Percentiles rank a stretch among this genome's conserved stretches.
Evolutionary conservation across 805 yeast genomes (phyloP).

Genomic region (Saccharomycopsis amapae): DNA sequence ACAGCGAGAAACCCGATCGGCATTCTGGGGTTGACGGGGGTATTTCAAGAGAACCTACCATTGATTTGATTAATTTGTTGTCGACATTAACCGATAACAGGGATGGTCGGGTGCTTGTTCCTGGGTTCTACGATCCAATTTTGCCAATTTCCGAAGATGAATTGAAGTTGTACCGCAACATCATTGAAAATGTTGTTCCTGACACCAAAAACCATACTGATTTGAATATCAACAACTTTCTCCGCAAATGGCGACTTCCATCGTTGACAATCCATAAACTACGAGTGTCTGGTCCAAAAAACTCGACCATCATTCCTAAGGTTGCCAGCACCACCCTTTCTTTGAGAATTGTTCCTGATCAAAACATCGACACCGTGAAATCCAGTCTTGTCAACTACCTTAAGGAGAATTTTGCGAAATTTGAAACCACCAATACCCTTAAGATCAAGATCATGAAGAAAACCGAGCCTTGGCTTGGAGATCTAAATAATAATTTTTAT

Average conservation of each 20-base stretch:
- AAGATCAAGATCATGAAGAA: constrained; percentile 61
- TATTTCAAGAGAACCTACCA: constrained; percentile 76
- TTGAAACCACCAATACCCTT: constrained; percentile 57
- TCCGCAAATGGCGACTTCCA: constrained; percentile 85
- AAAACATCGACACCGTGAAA: constrained; percentile 56
- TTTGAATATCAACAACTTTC: constrained; percentile 37
- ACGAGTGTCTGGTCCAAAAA: constrained; percentile 83
- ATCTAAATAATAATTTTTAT: constrained; percentile 69
- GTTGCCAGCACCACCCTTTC: constrained; percentile 71
- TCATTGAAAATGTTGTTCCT: constrained; percentile 36
- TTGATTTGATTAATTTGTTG: constrained; percentile 70
- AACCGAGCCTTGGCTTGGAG: constrained; percentile 96
- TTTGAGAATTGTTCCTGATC: constrained; percentile 85
- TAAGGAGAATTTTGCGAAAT: constrained; percentile 36
- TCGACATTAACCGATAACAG: constrained; percentile 51
- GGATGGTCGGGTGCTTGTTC: constrained; percentile 50
- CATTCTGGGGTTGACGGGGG: constrained; percentile 99
- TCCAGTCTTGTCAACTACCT: constrained; percentile 41
- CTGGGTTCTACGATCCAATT: constrained; percentile 66
- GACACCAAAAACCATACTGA: constrained; percentile 10
- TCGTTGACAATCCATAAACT: constrained; percentile 81
- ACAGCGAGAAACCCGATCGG: constrained; percentile 73
- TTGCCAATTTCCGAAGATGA: constrained; percentile 53
- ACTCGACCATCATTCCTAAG: constrained; percentile 84
- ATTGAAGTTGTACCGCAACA: constrained; percentile 50